phyloP scores from a whole-genome alignment of 495 filamentous ascomycete genomes.

The Arthonia radiata region DNA sequence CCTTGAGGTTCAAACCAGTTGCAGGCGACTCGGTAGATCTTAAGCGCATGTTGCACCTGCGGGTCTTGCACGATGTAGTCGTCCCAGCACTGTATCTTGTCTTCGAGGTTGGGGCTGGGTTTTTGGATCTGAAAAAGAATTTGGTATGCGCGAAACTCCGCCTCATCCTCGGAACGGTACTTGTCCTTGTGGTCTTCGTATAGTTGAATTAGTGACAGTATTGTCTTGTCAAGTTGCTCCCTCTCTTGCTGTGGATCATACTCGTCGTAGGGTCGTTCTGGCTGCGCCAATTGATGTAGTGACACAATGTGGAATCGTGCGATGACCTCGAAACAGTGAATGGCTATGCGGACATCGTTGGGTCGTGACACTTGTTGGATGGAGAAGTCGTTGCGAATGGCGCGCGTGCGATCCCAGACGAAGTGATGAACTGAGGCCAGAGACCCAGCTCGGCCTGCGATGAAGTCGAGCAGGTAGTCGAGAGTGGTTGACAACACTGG shows the following conservation, averaged over 20 bases:
- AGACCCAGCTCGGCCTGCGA: constrained; percentile 37
- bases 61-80: constrained; percentile 24
- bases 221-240: constrained; percentile 72
- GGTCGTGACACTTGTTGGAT: constrained; percentile 56
- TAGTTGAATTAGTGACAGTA: constrained; percentile 68
- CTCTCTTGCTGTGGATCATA: constrained; percentile 77
- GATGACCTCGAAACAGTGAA: constrained; percentile 72
- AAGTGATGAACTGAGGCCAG: constrained; percentile 57
- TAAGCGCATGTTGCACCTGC: constrained; percentile 38
- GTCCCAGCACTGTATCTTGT: constrained; percentile 51
- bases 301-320: constrained; percentile 77
- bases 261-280: constrained; percentile 32
- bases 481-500: constrained; percentile 40
- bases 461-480: constrained; percentile 57
- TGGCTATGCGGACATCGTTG: constrained; percentile 35
- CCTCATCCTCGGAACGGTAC: constrained; percentile 40
- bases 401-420: constrained; percentile 81
- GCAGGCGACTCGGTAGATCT: constrained; percentile 40
- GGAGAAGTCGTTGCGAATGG: constrained; percentile 81
- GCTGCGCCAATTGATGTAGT: constrained; percentile 54
- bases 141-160: constrained; percentile 76
- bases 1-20: constrained; percentile 39
- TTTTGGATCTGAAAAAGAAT: constrained; percentile 64
- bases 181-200: constrained; percentile 48
- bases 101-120: constrained; percentile 40